A percentile compares a stretch with the other conserved stretches of the same genome.
Conservation (phyloP, 768 basidiomycete genomes). For the Calocybe cyanea region DNA sequence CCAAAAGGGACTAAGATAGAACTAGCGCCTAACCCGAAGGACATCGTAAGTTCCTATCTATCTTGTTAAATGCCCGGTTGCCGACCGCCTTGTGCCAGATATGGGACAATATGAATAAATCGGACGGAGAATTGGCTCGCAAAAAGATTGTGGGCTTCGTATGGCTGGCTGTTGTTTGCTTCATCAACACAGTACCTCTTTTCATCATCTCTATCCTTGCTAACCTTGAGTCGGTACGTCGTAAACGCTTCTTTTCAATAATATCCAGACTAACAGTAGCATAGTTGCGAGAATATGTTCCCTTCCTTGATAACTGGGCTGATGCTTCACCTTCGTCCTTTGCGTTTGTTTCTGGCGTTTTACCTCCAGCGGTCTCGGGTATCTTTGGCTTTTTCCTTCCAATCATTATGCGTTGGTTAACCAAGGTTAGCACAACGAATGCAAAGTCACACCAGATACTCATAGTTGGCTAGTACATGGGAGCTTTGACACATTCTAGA, state of each 20-base stretch:
- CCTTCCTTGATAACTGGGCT: constrained; percentile 74
- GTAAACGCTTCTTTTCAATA: not conserved
- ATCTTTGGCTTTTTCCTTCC: constrained; percentile 90
- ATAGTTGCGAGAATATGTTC: constrained; percentile 64
- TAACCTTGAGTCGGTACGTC: constrained; percentile 76
- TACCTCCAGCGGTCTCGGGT: constrained; percentile 86
- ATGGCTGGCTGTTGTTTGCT: constrained; percentile 75
- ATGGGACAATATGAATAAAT: constrained; percentile 86
- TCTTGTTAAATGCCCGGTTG: constrained; percentile 11
- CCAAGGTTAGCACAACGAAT: constrained; percentile 52
- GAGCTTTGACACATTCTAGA: constrained; percentile 65
- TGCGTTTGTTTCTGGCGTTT: constrained; percentile 84
- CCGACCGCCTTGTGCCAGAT: constrained; percentile 41
- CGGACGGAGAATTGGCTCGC: constrained; percentile 59
- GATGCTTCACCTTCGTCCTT: constrained; percentile 62
- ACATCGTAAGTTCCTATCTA: constrained; percentile 54
- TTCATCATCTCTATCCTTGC: constrained; percentile 88
- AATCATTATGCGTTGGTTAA: constrained; percentile 86
- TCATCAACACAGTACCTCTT: constrained; percentile 92
- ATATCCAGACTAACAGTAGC: constrained; percentile 8
- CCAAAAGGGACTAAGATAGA: constrained; percentile 69
- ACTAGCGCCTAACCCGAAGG: constrained; percentile 86
- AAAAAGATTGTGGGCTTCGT: constrained; percentile 76
- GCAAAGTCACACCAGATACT: constrained; percentile 51
- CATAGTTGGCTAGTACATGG: constrained; percentile 55